Evolutionary conservation across 1,139 yeast species (phyloP).

Genomic region (Hyphopichia pseudoburtonii): DNA sequence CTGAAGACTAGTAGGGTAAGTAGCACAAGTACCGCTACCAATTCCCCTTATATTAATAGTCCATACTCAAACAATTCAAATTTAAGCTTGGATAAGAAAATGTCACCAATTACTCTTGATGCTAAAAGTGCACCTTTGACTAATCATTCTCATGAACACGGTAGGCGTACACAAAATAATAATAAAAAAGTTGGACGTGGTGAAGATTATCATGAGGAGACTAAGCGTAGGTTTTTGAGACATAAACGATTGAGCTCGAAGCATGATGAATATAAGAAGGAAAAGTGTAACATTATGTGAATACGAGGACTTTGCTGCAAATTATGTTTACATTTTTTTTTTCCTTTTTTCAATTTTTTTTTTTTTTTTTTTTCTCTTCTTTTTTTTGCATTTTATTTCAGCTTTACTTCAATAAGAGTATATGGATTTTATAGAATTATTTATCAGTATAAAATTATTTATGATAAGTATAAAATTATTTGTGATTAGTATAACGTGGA

Average conservation of each 20-base stretch:
- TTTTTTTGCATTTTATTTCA: background rate
- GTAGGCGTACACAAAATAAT: no score
- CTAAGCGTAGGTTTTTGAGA: background rate
- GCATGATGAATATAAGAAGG: slow-evolving; percentile 33
- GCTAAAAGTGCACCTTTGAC: background rate
- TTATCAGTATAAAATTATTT: background rate
- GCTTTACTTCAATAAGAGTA: background rate
- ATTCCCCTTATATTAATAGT: slow-evolving; percentile 1
- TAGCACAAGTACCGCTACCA: slow-evolving; percentile 5
- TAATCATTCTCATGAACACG: background rate
- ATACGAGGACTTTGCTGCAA: no score
- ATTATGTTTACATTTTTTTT: no score
- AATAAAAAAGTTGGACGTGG: no score
- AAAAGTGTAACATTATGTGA: slow-evolving; percentile 36
- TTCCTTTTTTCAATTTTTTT: background rate
- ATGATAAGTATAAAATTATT: background rate
- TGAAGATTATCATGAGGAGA: no score
- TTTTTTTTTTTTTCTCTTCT: no score
- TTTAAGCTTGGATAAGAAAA: slow-evolving; percentile 6
- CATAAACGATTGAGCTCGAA: slow-evolving; percentile 4
- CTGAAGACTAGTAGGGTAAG: slow-evolving; percentile 1
- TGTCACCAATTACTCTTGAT: slow-evolving; percentile 5
- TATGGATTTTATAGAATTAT: background rate
- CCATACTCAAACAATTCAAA: background rate
- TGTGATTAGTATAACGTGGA: background rate